Base-by-base conservation (phyloP, 139 green algal species). In the Auxenochlorella pyrenoidosa region DNA sequence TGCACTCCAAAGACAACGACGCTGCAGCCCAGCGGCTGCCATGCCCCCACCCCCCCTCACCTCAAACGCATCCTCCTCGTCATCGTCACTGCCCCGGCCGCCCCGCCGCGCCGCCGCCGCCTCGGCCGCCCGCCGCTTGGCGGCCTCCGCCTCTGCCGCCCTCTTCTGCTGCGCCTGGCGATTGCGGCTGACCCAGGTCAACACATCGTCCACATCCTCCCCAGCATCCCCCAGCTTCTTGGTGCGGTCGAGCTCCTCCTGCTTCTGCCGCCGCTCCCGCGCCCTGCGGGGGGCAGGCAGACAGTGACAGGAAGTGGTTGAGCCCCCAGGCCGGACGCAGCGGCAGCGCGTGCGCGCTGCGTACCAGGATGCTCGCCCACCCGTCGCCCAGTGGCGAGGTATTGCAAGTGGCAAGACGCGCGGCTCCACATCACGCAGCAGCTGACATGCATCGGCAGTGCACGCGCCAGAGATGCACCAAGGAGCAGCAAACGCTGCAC, bases 121-220 rank as follows among this genome's bases (percentile, higher is more conserved):
- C 88, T 84, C 47, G 12, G 79, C 79, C 12, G 54, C 38, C 34
- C 30, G 26, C 51, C 79, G 79, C 58, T 83, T 54, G n/a, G n/a
- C 51, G 85, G 66, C 80, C 5, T 24, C 34, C 24, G 54, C 83
- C 47, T 81, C 83, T 63, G 54, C 54, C 2, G 51, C 51, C 47
- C 44, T 72, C 24, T 40, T 34, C 65, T 68, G 41, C 80, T 94
- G 86, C 22, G 72, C 5, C 76, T n/a, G 86, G 2, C 89, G 82
- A 60, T 32, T 95, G 71, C 94, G 94, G 30, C 89, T 86, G 32
- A 97, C 93, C 95, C 95, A 98, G 22, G 89, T 84, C 38, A 90
- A 84, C 38, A 96, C 91, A 79, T 97, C 94, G 72, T 96, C 95
- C 32, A 95, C 92, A 0, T 94, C 94, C 0, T 89, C 85, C 15